Evolutionary conservation across 495 filamentous ascomycete genomes (phyloP).

Genomic region (Acidiella bohemica): DNA sequence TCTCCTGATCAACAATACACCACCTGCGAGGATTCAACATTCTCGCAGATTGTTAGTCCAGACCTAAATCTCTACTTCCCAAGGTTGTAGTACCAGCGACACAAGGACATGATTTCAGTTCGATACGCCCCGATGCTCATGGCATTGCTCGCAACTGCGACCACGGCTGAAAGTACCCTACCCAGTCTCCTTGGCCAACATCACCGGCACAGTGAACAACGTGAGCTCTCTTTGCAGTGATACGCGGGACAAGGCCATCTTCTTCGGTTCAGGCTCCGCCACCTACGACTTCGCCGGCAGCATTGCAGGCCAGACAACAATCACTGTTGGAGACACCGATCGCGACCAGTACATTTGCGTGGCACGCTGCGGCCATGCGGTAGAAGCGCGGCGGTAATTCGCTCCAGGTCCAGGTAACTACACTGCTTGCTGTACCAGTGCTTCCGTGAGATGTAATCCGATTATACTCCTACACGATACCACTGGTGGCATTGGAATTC

Average conservation of each 20-base stretch:
- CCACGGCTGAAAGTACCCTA: constrained; percentile 27
- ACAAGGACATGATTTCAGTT: background rate
- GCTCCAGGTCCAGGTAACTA: constrained; percentile 25
- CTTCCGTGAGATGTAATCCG: constrained; percentile 34
- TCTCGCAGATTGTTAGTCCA: no score
- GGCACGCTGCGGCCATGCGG: constrained; percentile 32
- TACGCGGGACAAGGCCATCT: constrained; percentile 21
- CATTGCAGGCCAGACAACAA: constrained; percentile 32
- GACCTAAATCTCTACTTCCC: no score
- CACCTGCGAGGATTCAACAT: no score
- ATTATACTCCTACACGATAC: constrained; percentile 26
- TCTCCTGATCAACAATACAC: no score
- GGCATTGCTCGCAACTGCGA: constrained; percentile 31
- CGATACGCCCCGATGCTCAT: constrained; percentile 17
- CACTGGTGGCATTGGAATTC: constrained; percentile 20
- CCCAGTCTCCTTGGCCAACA: constrained; percentile 25
- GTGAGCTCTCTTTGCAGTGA: constrained; percentile 21
- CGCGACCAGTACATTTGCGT: constrained; percentile 32
- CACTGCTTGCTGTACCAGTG: constrained; percentile 26
- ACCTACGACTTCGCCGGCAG: constrained; percentile 37
- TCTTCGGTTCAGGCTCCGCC: constrained; percentile 29
- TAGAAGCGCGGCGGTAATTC: constrained; percentile 31
- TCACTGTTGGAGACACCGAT: constrained; percentile 25
- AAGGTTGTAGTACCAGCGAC: background rate
- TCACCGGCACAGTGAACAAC: constrained; percentile 31